Base-by-base conservation (phyloP, 2,329 filamentous ascomycete species). In the Hyphodiscus sp. region DNA sequence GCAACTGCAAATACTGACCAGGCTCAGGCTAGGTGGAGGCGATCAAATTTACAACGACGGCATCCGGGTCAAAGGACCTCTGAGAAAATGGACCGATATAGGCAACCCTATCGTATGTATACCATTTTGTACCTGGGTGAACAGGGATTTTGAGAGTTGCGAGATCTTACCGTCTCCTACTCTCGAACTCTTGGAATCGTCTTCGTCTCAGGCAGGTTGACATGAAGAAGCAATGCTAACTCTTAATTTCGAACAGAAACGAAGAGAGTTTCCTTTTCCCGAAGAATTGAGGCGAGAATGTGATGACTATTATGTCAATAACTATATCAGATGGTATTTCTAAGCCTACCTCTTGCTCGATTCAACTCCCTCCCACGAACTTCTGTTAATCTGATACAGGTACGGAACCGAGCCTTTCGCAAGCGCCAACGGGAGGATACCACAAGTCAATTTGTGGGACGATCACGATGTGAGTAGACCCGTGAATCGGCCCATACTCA, bases 31-130 rank as follows among this genome's bases (percentile, higher is more conserved):
- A 58, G 92, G 92, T 50, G 92, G 92, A 53, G 92, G 92, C 55
- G 92, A 97, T 67, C 92, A 96, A 71, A 89, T 99, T 58, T 97
- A 97, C 74, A 97, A 96, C 66, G 94, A 99, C 69, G 85, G 88
- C 20, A 89, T 97, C 60, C 81, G 92, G 58, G 89, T 96, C 1
- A 76, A 85, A 49, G 92, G 91, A 0, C 92, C 92, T 1, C 73
- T 97, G 58, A 82, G 82, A 70, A 77, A 68, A 69, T 99, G 94
- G 94, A 87, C 91, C 1, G 79, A 83, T 58, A 92, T 92, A 60
- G 81, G 83, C 60, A 96, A 94, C 63, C 87, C 89, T 5, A 81
- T 26, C 23, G 23, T 26, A 26, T 26, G 23, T 26, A 8, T 4
- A 8, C 23, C 23, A 8, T 26, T 26, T 4, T 8, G 4, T 8